Percentiles rank a stretch among this genome's conserved stretches.
These are phyloP conservation scores for Haplosporangium gracile DNA, from an alignment of 192 early-diverging fungal genomes.

Conservation along the genomic window DNA sequence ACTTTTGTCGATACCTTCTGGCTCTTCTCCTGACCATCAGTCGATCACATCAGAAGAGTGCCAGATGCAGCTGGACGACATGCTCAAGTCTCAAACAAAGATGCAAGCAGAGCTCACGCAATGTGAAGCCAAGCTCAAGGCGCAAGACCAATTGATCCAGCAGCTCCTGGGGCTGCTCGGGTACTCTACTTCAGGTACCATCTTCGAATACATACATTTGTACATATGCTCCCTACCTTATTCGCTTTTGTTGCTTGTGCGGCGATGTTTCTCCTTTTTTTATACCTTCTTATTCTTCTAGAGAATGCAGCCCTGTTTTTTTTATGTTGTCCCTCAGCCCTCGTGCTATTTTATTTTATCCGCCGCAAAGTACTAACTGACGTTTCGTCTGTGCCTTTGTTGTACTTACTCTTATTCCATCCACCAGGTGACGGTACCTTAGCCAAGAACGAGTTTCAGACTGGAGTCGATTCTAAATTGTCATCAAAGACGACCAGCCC, in stretches of 20 bases:
- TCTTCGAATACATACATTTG: not conserved
- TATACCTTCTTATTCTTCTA: conserved; percentile 1
- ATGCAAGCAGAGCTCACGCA: conserved; percentile 61
- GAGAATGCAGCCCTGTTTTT: conserved; percentile 14
- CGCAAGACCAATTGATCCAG: conserved; percentile 64
- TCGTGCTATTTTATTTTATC: conserved; percentile 9
- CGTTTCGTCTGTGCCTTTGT: not conserved
- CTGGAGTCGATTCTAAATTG: not conserved
- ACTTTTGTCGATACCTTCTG: not conserved
- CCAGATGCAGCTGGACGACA: conserved; percentile 55
- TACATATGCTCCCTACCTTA: not conserved
- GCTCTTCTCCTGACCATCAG: conserved; percentile 16
- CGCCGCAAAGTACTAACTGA: conserved; percentile 4
- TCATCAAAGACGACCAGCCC: conserved; percentile 4
- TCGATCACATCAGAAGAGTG: conserved; percentile 42
- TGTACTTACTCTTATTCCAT: not conserved
- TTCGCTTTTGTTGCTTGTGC: conserved; percentile 3
- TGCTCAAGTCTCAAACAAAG: conserved; percentile 56
- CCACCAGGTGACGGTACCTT: conserved; percentile 22
- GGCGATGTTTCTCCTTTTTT: conserved; percentile 4
- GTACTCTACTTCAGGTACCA: conserved; percentile 51
- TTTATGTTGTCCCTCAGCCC: not conserved
- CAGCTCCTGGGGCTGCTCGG: conserved; percentile 56
- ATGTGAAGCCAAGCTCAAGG: conserved; percentile 61
- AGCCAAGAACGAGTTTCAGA: conserved; percentile 1